Base-by-base conservation (phyloP, 805 yeast species). In the Ogataea parapolymorpha region DNA sequence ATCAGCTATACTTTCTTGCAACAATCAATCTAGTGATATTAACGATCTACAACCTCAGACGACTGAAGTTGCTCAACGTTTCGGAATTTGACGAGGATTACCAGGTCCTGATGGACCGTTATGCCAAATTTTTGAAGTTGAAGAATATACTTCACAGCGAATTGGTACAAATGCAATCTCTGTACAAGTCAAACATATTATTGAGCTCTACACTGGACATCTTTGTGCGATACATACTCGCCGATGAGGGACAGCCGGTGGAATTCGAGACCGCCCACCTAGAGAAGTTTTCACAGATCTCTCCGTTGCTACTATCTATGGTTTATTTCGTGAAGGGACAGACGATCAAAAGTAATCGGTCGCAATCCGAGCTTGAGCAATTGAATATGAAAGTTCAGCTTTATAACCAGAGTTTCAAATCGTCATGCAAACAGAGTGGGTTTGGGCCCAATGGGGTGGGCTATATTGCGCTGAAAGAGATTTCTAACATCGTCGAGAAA, bases 301-400 rank as follows among this genome's bases (percentile, higher is more conserved):
- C 59, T 1, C 66, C 66, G 5, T 32, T 58, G 22, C 38, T 61
- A 12, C 30, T 52, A 6, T 52, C 66, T 1, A 33, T 59, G n/a
- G 14, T 55, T 3, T 58, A 50, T 32, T 56, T 48, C 17, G 52
- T 56, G 14, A 39, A 39, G 15, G 61, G 55, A 5, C 33, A 48
- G 28, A 47, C 50, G 2, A 34, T 37, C 27, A 42, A 30, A 17
- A 23, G 22, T 5, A 44, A 45, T 29, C 41, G 35, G 16, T 20
- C 39, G 6, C 26, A 42, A 3, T 28, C 49, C 2, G 57, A 54
- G 17, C 12, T 43, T 3, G 56, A 54, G 5, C 51, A 50, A 29
- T 22, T 56, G 5, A 52, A 51, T 26, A 17, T 15, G 1, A 46
- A 38, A 29, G 39, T 58, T 3, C 53, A 46, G 37, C 31, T 51